A percentile compares a stretch with the other conserved stretches of the same genome.
These are phyloP conservation scores for Oryza brachyantha DNA, from an alignment of 176 grass and related monocot species.

Conservation along the genomic window DNA sequence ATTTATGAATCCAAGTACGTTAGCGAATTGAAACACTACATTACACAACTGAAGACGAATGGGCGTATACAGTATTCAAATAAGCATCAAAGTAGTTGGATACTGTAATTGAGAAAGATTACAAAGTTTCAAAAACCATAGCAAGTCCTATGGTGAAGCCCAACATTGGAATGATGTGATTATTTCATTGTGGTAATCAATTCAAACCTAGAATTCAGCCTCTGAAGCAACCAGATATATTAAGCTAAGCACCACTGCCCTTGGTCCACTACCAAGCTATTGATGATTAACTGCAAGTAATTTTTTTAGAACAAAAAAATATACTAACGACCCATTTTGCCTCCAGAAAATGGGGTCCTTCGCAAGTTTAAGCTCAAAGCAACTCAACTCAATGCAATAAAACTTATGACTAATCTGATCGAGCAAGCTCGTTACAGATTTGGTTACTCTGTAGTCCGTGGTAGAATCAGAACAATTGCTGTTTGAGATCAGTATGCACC, in stretches of 20 bases:
- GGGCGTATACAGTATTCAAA: background rate
- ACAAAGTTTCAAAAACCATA: background rate
- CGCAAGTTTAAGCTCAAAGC: background rate
- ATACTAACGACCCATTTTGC: background rate
- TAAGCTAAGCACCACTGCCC: background rate
- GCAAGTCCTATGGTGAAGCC: background rate
- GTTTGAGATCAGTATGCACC: slow-evolving; percentile 29
- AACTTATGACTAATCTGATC: background rate
- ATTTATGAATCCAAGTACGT: background rate
- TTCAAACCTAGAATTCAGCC: background rate
- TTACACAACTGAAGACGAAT: background rate
- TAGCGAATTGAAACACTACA: background rate
- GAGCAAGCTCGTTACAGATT: background rate
- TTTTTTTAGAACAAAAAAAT: background rate
- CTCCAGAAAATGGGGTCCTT: background rate
- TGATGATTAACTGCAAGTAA: background rate
- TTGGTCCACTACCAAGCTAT: background rate
- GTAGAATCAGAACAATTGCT: background rate
- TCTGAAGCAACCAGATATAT: background rate
- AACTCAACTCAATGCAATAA: background rate
- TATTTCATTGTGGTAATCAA: background rate
- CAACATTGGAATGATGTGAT: background rate
- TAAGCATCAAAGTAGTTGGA: background rate
- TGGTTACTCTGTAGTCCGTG: too few species aligned
- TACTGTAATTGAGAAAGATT: background rate